Base-by-base conservation (phyloP, 164 flowering plant genomes). In the Piper betle region DNA sequence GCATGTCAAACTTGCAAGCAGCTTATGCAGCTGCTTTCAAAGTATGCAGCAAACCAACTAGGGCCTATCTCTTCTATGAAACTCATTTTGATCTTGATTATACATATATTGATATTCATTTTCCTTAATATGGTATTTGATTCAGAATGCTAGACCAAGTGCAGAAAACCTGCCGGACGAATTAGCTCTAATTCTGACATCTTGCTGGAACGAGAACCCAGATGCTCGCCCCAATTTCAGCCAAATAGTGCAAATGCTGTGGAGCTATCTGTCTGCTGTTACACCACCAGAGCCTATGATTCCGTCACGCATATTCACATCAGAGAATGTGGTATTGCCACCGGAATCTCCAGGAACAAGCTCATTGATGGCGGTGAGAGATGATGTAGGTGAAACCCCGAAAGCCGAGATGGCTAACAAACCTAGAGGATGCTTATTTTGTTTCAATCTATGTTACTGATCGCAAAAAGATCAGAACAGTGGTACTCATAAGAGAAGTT, bases 1-100 rank as follows among this genome's bases (percentile, higher is more conserved):
- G 96, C 78, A 93, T 90, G 98, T 90, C 98, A 39, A 93, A 93
- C 77, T 72, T 93, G 48, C 98, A 90, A 67, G 98, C 97, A 10
- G 96, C 98, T 25, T 93, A 90, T 79, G 98, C 97, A 7, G 98
- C 98, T 18, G 98, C 97, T 66, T 93, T 93, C 59, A 93, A 90
- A 77, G 98, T 88, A 80, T 62, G 6, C 33, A 19, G 25, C 9
- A n/a, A 37, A 0, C 16, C 41, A n/a, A 18, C 37, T 15, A 37
- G n/a, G 11, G 33, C 55, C 7, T 2, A 33, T 37, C 17, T 11
- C 5, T 50, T 13, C 40, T 12, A 50, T 16, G 8, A n/a, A n/a
- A 20, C 15, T 42, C 42, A 60, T 40, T 15, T 41, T 6, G 17
- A 33, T 33, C 15, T 12, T 12, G 10, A 18, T 53, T 8, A 37